Base-by-base conservation (phyloP, 179 eudicot species). In the Beta lomatogona region DNA sequence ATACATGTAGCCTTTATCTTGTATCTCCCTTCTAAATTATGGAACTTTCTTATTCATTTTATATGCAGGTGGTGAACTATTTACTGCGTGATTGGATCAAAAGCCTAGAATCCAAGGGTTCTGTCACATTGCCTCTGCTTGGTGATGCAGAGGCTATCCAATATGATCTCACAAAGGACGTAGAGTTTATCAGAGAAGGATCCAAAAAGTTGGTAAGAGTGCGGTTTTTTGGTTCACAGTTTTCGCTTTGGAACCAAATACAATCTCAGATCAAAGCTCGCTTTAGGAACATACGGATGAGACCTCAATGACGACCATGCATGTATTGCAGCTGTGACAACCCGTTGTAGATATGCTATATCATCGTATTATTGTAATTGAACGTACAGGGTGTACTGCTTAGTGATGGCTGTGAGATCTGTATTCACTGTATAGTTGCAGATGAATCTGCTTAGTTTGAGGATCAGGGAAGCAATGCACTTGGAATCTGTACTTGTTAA, bases 61-160 rank as follows among this genome's bases (percentile, higher is more conserved):
- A 54, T 77, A 10, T 71, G 60, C 91, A 94, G 99, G 93, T 92
- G 71, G 94, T 95, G 78, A 95, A 94, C 82, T 91, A 80, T 84
- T 80, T 95, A 77, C 87, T 95, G 55, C 91, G 94, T 0, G 99
- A 98, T 25, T 95, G 99, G 99, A 89, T 95, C 36, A 88, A 67
- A 76, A 95, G 82, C 82, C 65, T 91, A 28, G 99, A 96, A 81
- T 90, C 94, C 1, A 71, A 89, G 59, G 91, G 93, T 73, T 86
- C 85, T 22, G 87, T 86, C 70, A 87, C 84, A 77, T 77, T 96
- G 84, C 98, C 98, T 58, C 82, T 92, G 86, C 87, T 94, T 46
- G 97, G 91, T 58, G 82, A 86, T 73, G 55, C 83, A 16, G 88
- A 91, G 81, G 73, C 74, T 36, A 73, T 79, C 11, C 21, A 74